Conservation (phyloP, 2,329 filamentous ascomycete genomes). For the Alternaria dauci region DNA sequence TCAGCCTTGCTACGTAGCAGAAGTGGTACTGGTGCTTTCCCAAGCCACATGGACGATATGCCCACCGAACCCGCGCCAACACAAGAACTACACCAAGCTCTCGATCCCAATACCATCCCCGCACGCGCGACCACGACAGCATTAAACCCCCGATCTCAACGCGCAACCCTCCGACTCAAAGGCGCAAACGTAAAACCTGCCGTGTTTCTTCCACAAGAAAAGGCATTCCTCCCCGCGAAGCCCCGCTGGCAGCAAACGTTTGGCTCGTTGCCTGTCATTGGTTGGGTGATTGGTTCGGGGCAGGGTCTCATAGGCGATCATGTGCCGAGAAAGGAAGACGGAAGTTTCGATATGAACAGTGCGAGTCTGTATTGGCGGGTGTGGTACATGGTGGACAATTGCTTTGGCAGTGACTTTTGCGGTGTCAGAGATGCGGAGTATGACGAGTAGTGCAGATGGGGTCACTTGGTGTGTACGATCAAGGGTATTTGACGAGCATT, state of each 20-base stretch:
- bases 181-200: conserved; percentile 50
- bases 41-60: conserved; percentile 31
- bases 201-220: conserved; percentile 54
- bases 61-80: conserved; percentile 10
- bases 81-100: conserved; percentile 47
- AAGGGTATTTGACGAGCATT: conserved; percentile 9
- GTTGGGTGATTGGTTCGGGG: conserved; percentile 54
- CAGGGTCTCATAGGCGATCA: conserved; percentile 75
- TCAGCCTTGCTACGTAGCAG: conserved; percentile 26
- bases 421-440: conserved; percentile 63
- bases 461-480: background rate
- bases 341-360: conserved; percentile 78
- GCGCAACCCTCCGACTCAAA: conserved; percentile 40
- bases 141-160: conserved; percentile 29
- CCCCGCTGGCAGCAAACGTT: conserved; percentile 53
- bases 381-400: conserved; percentile 65
- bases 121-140: conserved; percentile 31
- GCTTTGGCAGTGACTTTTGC: conserved; percentile 68
- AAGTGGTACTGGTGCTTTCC: conserved; percentile 38
- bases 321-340: conserved; percentile 75
- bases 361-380: conserved; percentile 69
- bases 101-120: conserved; percentile 21
- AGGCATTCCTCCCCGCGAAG: conserved; percentile 57
- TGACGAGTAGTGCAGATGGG: conserved; percentile 37
- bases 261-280: conserved; percentile 61